Conservation (phyloP, 768 basidiomycete species). For the Tulasnella sp. region DNA sequence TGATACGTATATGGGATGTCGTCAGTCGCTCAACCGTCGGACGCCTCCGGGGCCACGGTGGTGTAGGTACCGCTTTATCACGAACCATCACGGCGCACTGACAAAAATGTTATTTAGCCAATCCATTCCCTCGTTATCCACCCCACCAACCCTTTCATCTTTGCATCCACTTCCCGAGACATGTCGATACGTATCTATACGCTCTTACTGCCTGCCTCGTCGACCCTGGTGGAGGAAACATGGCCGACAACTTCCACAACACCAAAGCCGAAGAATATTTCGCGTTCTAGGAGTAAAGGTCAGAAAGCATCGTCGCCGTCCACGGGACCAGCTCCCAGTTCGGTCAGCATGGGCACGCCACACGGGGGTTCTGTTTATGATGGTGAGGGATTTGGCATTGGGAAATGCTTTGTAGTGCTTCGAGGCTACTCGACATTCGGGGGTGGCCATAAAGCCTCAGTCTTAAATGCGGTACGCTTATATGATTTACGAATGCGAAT, state of each 20-base stretch:
- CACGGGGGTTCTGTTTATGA: background rate
- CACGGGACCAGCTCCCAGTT: background rate
- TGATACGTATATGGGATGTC: background rate
- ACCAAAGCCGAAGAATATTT: no score
- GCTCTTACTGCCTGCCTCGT: background rate
- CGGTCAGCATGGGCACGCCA: background rate
- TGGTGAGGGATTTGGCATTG: conserved; percentile 3
- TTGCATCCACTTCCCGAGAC: conserved; percentile 2
- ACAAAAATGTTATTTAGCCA: background rate
- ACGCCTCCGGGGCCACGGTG: background rate
- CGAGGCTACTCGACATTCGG: background rate
- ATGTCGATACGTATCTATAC: background rate
- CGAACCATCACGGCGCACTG: background rate
- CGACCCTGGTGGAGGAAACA: background rate
- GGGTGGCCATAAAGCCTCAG: background rate
- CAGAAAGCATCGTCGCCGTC: no score
- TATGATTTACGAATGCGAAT: background rate
- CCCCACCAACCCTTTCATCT: conserved; percentile 3
- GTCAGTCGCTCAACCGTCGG: background rate
- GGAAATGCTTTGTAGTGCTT: conserved; percentile 5
- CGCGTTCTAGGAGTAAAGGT: no score
- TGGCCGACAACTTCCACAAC: background rate
- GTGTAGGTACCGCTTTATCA: background rate
- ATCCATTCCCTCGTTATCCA: background rate
- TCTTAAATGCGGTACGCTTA: no score